phyloP scores from a whole-genome alignment of 768 basidiomycete species.

The Tulasnella sp. region DNA sequence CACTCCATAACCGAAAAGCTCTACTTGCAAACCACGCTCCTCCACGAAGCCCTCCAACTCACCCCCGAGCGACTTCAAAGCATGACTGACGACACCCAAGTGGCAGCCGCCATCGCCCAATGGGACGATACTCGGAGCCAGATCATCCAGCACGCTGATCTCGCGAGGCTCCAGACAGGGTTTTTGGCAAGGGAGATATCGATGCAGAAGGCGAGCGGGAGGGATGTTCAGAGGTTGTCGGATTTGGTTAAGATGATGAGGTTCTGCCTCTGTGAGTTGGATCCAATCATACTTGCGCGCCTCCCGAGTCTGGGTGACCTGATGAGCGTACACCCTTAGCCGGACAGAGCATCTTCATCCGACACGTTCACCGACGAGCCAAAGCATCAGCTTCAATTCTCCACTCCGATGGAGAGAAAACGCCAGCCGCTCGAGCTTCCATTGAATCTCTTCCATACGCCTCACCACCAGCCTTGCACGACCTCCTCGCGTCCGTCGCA shows the following conservation, averaged over 20 bases:
- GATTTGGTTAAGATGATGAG: not conserved
- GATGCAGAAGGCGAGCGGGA: conserved; percentile 5
- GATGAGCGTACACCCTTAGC: not conserved
- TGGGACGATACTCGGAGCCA: not conserved
- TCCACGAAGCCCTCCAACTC: not conserved
- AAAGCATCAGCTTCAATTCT: not conserved
- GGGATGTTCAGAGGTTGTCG: not conserved
- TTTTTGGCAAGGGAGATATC: conserved; percentile 8
- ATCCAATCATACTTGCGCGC: not conserved
- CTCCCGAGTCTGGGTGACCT: not conserved
- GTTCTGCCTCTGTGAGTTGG: not conserved
- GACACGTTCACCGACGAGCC: not conserved
- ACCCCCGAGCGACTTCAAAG: not conserved
- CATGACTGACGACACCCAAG: not conserved
- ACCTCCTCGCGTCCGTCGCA: not conserved
- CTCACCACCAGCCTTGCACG: not conserved
- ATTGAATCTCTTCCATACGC: not conserved
- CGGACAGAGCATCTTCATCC: not conserved
- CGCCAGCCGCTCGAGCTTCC: not conserved
- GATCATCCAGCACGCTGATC: not conserved
- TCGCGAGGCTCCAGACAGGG: not conserved
- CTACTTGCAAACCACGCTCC: not conserved
- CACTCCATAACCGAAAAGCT: not conserved
- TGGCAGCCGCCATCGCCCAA: not conserved
- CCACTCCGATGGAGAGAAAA: not conserved